Percentiles rank a stretch among this genome's conserved stretches.
These are phyloP conservation scores for Chrysanthemum makinoi DNA, from an alignment of 129 eudicot genomes.

Conservation along the genomic window DNA sequence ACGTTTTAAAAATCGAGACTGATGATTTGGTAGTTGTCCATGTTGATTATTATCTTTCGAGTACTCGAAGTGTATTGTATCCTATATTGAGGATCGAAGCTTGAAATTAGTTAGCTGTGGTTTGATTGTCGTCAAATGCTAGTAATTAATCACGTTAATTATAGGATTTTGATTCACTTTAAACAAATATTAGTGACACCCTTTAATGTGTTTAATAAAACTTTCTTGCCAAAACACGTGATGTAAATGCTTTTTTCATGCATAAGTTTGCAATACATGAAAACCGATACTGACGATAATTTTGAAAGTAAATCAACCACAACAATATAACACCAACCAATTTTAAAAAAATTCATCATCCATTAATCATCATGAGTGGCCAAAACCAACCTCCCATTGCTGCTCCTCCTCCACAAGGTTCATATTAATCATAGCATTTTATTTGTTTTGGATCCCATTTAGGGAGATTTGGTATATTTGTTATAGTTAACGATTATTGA, in stretches of 20 bases:
- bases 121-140: too few relatives aligned
- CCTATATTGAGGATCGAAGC: neutral
- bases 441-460: slow-evolving; percentile 5
- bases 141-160: too few relatives aligned
- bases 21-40: too few relatives aligned
- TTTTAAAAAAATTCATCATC: neutral
- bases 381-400: slow-evolving; percentile 24
- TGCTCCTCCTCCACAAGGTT: slow-evolving; percentile 32
- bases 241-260: neutral
- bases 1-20: neutral
- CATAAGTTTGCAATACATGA: neutral
- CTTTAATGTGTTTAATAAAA: too few relatives aligned
- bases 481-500: neutral
- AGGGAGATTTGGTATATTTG: neutral
- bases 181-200: too few relatives aligned
- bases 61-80: too few relatives aligned
- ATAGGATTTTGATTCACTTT: too few relatives aligned
- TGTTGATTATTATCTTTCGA: too few relatives aligned
- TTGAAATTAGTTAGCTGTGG: neutral
- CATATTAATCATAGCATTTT: neutral
- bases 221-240: too few relatives aligned
- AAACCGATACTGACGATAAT: neutral
- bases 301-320: slow-evolving; percentile 18
- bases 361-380: slow-evolving; percentile 27
- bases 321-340: slow-evolving; percentile 20